Evolutionary conservation across 2,329 filamentous ascomycete genomes (phyloP).

Genomic region (Cladosporium phlei): DNA sequence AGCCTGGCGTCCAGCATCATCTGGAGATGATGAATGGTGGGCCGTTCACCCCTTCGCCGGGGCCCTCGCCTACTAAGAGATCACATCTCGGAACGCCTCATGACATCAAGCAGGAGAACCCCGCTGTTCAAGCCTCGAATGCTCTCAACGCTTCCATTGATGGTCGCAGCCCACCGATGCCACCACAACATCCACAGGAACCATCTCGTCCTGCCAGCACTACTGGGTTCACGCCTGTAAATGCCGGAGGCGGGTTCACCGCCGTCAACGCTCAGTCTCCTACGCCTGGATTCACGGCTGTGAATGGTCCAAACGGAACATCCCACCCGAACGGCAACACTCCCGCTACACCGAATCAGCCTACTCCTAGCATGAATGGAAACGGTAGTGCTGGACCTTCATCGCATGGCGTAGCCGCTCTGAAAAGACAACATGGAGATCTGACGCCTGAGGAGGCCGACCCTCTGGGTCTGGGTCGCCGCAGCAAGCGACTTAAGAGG

Average conservation of each 20-base stretch:
- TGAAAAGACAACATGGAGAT: constrained; percentile 68
- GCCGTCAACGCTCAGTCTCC: constrained; percentile 55
- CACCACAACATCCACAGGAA: constrained; percentile 34
- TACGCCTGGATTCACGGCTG: constrained; percentile 50
- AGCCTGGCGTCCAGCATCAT: constrained; percentile 94
- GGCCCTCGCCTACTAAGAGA: constrained; percentile 67
- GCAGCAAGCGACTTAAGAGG: constrained; percentile 92
- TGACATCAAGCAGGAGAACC: constrained; percentile 55
- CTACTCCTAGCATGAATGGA: constrained; percentile 40
- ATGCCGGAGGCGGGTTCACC: constrained; percentile 54
- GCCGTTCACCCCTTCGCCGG: constrained; percentile 74
- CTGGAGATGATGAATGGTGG: constrained; percentile 90
- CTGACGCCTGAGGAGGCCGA: constrained; percentile 39
- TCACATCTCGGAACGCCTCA: constrained; percentile 46
- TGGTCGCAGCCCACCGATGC: constrained; percentile 28
- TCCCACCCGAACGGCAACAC: constrained; percentile 22
- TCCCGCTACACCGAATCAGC: constrained; percentile 44
- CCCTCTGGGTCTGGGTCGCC: constrained; percentile 50
- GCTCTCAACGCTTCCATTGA: constrained; percentile 54
- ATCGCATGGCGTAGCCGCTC: constrained; percentile 25
- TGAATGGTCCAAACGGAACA: constrained; percentile 50
- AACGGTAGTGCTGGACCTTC: constrained; percentile 22
- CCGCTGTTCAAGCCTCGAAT: constrained; percentile 56
- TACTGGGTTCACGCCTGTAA: constrained; percentile 69
- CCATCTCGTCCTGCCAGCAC: constrained; percentile 51